These are phyloP conservation scores for Fusarium sp. DNA, from an alignment of 2,329 filamentous ascomycete species.

Conservation along the genomic window DNA sequence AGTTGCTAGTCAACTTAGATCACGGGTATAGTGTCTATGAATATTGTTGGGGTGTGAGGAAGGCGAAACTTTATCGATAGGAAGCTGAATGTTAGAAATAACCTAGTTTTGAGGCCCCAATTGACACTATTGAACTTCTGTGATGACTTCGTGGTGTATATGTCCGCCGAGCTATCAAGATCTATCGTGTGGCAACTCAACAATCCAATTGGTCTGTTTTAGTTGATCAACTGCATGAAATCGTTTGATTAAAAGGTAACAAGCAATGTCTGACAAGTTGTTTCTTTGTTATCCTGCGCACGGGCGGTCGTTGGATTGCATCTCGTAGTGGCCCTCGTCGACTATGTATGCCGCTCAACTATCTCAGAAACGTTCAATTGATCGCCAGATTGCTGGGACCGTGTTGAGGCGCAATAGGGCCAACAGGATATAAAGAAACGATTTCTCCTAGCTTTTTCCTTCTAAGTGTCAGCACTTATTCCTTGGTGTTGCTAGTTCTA, in stretches of 20 bases:
- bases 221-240: background rate
- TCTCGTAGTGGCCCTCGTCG: background rate
- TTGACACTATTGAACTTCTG: conserved; percentile 9
- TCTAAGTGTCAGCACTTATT: conserved; percentile 25
- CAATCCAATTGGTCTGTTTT: background rate
- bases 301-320: background rate
- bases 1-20: conserved; percentile 25
- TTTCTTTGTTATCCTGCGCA: conserved; percentile 28
- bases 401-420: too few species aligned
- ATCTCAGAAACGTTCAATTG: background rate
- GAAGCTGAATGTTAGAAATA: conserved; percentile 13
- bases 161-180: conserved; percentile 1
- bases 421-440: background rate
- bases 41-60: conserved; percentile 18
- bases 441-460: conserved; percentile 11
- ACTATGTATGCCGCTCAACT: background rate
- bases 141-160: conserved; percentile 29
- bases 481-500: conserved; percentile 33
- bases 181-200: background rate
- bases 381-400: background rate
- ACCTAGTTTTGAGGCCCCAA: conserved; percentile 12
- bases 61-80: conserved; percentile 32
- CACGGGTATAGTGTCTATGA: conserved; percentile 31
- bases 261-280: background rate
- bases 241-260: background rate